Conservation (phyloP, 208 protist genomes). For the Trypanosoma scelopori region DNA sequence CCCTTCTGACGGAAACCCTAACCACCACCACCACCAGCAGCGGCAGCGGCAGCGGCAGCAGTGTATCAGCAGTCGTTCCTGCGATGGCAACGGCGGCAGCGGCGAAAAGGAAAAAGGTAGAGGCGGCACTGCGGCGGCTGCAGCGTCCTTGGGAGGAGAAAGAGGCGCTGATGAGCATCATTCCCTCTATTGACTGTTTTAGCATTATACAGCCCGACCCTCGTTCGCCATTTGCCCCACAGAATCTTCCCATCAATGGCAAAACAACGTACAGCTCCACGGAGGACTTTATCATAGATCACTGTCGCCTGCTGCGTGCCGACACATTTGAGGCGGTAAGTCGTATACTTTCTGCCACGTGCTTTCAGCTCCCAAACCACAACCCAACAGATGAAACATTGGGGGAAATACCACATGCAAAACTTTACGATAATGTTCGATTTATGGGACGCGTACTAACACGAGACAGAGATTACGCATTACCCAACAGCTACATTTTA, state of each 20-base stretch:
- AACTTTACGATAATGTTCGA: constrained; percentile 57
- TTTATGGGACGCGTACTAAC: constrained; percentile 75
- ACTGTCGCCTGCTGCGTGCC: constrained; percentile 77
- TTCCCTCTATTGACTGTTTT: constrained; percentile 67
- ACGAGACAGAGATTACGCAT: constrained; percentile 67
- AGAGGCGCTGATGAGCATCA: constrained; percentile 21
- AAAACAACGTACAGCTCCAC: constrained; percentile 36
- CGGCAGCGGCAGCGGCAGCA: not conserved
- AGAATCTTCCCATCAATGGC: constrained; percentile 74
- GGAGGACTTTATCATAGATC: constrained; percentile 69
- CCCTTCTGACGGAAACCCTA: constrained; percentile 21
- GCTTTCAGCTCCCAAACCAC: constrained; percentile 64
- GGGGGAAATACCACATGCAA: constrained; percentile 69
- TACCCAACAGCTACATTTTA: constrained; percentile 73
- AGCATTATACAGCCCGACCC: constrained; percentile 51
- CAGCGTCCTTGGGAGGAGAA: constrained; percentile 5
- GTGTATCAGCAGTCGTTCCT: not conserved
- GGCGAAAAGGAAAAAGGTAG: constrained; percentile 19
- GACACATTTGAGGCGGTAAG: constrained; percentile 84
- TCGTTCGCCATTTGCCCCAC: constrained; percentile 54
- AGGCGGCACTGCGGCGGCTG: constrained; percentile 28
- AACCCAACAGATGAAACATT: constrained; percentile 52
- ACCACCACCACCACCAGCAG: not conserved
- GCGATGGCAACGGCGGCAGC: constrained; percentile 3
- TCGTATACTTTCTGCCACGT: constrained; percentile 63